phyloP scores from a whole-genome alignment of 208 protist genomes.

The Vickermania spadyakhi region DNA sequence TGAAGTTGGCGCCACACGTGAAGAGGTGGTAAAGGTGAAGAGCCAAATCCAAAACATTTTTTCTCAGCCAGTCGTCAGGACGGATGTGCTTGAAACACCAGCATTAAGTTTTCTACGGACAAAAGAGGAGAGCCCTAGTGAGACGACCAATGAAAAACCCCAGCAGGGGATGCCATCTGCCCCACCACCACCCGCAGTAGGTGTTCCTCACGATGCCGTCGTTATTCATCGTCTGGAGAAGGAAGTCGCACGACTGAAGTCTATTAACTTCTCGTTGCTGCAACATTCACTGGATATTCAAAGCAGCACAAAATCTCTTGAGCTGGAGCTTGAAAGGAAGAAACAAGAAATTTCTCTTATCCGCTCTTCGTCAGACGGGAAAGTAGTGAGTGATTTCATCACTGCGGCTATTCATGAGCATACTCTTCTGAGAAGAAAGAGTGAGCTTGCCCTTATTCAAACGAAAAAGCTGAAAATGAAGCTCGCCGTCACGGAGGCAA shows the following conservation, averaged over 20 bases:
- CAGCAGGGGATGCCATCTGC: not conserved
- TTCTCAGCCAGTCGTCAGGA: not conserved
- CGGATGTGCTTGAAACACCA: not conserved
- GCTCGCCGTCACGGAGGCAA: conserved; percentile 75
- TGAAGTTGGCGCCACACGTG: conserved; percentile 43
- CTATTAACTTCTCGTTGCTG: conserved; percentile 79
- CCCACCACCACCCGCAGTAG: not conserved
- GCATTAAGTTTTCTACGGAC: too few species aligned
- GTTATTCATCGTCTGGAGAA: conserved; percentile 24
- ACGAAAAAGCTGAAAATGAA: conserved; percentile 59
- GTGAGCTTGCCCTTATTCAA: conserved; percentile 70
- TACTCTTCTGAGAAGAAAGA: conserved; percentile 57
- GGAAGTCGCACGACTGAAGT: conserved; percentile 78
- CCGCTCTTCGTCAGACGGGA: conserved; percentile 43
- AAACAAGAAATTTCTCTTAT: conserved; percentile 70
- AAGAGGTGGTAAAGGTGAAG: conserved; percentile 37
- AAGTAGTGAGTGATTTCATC: conserved; percentile 71
- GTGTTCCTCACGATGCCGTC: not conserved
- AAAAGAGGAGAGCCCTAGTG: not conserved
- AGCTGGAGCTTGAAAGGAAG: conserved; percentile 54
- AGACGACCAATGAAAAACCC: not conserved
- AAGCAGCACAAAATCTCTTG: conserved; percentile 33
- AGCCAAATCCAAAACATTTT: conserved; percentile 30
- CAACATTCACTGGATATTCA: conserved; percentile 74
- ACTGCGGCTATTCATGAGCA: conserved; percentile 77